Base-by-base conservation (phyloP, 352 stramenopile species). In the Globisporangium abappressorium region DNA sequence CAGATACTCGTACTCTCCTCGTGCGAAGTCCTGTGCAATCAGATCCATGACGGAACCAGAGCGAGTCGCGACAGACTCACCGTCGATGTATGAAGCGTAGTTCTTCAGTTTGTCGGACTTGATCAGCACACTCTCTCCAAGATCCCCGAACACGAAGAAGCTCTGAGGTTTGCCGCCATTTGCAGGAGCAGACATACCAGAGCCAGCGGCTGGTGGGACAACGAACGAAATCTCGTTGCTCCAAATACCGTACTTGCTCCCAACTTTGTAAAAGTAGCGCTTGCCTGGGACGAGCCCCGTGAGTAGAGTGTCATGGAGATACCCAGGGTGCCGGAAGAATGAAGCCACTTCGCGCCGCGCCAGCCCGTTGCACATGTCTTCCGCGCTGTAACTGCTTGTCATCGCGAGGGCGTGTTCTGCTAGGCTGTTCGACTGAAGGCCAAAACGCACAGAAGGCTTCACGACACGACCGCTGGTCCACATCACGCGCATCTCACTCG, bases 401-500 rank as follows among this genome's bases (percentile, higher is more conserved):
- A 18, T 51, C 18, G 43, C 43, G 18, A 51, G 20, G 22, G 43
- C 18, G 6, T 12, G 43, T 5, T 1, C 22, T n/a, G 8, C 8
- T 5, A 51, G 18, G 18, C 43, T 51, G 2, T 24, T 51, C 22
- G 43, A 22, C 43, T 51, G 43, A 22, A 51, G 18, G 26, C 77
- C 73, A 57, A 77, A 86, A 15, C 62, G 64, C 62, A 89, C 79
- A 4, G 76, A 61, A 5, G 75, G 79, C 4, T 65, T 57, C 2
- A 64, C 54, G 20, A 84, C 76, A 34, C 72, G 65, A 34, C 57
- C 79, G 62, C 77, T 87, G 12, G 78, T 78, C 81, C 81, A 89
- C 62, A 79, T 80, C 56, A 89, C 77, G 24, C 79, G 69, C 72
- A 89, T 85, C 62, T 86, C 70, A 26, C 70, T 70, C 3, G 53